These are phyloP conservation scores for Podaxis sp. DNA, from an alignment of 768 basidiomycete species.

Conservation along the genomic window DNA sequence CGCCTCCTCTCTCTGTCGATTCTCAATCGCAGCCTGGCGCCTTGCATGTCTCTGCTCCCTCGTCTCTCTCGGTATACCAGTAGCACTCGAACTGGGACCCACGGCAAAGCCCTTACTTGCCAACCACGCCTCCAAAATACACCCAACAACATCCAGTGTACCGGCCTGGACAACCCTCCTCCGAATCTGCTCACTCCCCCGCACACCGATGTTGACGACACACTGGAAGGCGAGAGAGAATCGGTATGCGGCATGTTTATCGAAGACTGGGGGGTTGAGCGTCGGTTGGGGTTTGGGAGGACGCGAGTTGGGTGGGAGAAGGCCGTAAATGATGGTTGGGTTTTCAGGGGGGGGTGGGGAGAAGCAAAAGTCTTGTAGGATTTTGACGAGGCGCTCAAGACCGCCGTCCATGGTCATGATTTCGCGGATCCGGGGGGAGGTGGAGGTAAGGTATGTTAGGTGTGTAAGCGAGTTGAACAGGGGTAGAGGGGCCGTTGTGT, in stretches of 20 bases:
- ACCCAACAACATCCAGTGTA: slow-evolving; percentile 88
- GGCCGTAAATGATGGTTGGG: slow-evolving; percentile 71
- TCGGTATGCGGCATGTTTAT: slow-evolving; percentile 82
- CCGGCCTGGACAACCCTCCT: slow-evolving; percentile 93
- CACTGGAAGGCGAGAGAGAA: slow-evolving; percentile 96
- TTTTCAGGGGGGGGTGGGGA: slow-evolving; percentile 80
- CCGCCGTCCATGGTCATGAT: slow-evolving; percentile 98
- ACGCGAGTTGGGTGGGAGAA: slow-evolving; percentile 58
- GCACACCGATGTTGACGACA: slow-evolving; percentile 94
- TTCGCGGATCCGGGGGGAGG: slow-evolving; percentile 95
- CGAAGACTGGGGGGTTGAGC: slow-evolving; percentile 64
- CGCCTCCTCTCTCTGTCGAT: slow-evolving; percentile 58
- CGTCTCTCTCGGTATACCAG: slow-evolving; percentile 68
- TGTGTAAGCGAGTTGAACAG: slow-evolving; percentile 89
- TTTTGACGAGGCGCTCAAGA: slow-evolving; percentile 89
- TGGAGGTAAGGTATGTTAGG: slow-evolving; percentile 93
- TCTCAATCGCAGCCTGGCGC: slow-evolving; percentile 49
- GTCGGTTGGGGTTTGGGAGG: slow-evolving; percentile 53
- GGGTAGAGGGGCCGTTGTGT: slow-evolving; percentile 43
- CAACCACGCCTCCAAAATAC: slow-evolving; percentile 91
- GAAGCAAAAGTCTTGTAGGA: slow-evolving; percentile 85
- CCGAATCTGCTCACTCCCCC: slow-evolving; percentile 89
- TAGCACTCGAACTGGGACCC: slow-evolving; percentile 73
- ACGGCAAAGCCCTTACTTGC: slow-evolving; percentile 85
- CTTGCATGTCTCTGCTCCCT: slow-evolving; percentile 68